Percentiles rank a stretch among this genome's conserved stretches.
These are phyloP conservation scores for Trichosporon inkin DNA, from an alignment of 1,284 basidiomycete genomes.

Conservation along the genomic window DNA sequence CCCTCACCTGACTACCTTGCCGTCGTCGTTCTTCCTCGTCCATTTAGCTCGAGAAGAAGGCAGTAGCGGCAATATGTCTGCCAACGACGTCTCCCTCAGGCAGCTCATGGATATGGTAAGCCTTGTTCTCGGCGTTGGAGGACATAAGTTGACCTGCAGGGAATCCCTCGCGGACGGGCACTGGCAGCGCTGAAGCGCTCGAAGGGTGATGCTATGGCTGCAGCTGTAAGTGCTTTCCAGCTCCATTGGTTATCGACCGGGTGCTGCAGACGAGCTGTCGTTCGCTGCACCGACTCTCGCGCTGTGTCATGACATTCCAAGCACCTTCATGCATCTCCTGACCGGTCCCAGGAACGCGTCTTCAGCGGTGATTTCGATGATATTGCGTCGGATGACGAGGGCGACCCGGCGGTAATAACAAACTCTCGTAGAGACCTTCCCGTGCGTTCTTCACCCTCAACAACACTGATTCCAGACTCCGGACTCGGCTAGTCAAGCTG, in stretches of 20 bases:
- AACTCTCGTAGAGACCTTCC: neutral
- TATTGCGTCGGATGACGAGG: constrained; percentile 52
- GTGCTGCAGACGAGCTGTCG: too few species aligned
- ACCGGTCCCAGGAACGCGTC: constrained; percentile 36
- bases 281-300: neutral
- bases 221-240: constrained; percentile 63
- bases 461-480: constrained; percentile 1
- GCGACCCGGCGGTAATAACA: constrained; percentile 45
- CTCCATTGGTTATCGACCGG: neutral
- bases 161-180: constrained; percentile 70
- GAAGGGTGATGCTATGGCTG: constrained; percentile 75
- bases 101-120: constrained; percentile 40
- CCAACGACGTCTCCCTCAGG: constrained; percentile 21
- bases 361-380: constrained; percentile 71
- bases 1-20: neutral
- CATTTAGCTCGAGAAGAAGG: neutral
- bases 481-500: neutral
- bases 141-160: constrained; percentile 52
- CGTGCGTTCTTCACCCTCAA: neutral
- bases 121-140: too few species aligned
- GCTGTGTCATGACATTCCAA: neutral
- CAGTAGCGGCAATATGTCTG: neutral
- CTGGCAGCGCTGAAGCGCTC: constrained; percentile 68
- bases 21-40: neutral
- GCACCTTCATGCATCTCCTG: neutral